A percentile compares a stretch with the other conserved stretches of the same genome.
These are phyloP conservation scores for Limnomonas spitsbergensis DNA, from an alignment of 139 green algal genomes.

Conservation along the genomic window DNA sequence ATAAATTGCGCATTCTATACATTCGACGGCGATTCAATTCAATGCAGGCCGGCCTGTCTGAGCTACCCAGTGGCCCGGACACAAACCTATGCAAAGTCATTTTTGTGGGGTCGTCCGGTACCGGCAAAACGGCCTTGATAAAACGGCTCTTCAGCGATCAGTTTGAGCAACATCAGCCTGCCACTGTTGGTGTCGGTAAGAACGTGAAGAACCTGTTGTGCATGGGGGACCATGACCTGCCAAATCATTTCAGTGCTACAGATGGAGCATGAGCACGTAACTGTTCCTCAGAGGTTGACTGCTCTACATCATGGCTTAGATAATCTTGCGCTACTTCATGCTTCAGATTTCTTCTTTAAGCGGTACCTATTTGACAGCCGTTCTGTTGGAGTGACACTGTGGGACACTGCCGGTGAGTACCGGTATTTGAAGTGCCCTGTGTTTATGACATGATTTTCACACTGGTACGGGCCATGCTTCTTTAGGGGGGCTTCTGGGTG, in stretches of 20 bases:
- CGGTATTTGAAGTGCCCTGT: no score
- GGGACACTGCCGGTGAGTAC: conserved; percentile 52
- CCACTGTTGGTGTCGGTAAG: conserved; percentile 18
- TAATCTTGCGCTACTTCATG: no score
- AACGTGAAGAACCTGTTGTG: no score
- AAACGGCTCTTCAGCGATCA: conserved; percentile 24
- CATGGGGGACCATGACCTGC: not conserved
- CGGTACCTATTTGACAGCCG: conserved; percentile 37
- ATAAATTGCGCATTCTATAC: no score
- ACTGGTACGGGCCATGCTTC: no score
- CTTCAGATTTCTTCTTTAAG: conserved; percentile 47
- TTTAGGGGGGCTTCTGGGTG: no score
- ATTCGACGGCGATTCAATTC: no score
- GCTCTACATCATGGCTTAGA: not conserved
- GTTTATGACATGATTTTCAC: no score
- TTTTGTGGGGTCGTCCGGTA: conserved; percentile 11
- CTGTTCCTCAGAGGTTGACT: not conserved
- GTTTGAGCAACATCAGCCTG: conserved; percentile 8
- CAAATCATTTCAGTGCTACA: not conserved
- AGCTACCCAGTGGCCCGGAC: not conserved
- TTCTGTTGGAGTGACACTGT: conserved; percentile 37
- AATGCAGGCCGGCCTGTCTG: not conserved
- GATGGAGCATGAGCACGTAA: not conserved
- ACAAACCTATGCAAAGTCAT: conserved; percentile 10
- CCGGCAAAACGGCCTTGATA: conserved; percentile 43